phyloP scores from a whole-genome alignment of 176 grass and related monocot species.

The Oryza coarctata region DNA sequence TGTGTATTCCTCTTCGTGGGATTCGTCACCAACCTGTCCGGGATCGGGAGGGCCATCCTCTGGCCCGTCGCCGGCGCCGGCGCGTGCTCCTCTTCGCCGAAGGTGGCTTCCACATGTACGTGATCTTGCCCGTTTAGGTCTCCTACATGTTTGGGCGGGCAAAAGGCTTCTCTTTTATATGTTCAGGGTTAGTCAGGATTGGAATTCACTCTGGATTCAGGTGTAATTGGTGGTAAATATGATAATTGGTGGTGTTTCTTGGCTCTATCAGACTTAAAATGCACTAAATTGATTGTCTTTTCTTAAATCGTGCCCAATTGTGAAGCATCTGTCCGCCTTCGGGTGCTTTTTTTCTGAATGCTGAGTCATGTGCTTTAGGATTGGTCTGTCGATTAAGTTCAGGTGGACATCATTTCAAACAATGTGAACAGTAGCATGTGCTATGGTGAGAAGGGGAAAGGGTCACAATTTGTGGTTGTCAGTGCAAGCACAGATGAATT shows the following conservation, averaged over 20 bases:
- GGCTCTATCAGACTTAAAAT: not conserved
- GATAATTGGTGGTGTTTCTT: not conserved
- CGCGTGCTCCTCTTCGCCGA: conserved; percentile 1
- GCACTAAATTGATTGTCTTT: not conserved
- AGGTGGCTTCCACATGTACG: conserved; percentile 49
- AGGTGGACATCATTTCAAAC: not conserved
- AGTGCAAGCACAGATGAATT: not conserved
- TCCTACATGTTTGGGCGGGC: not conserved
- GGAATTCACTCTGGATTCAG: not conserved
- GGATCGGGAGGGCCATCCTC: conserved; percentile 63
- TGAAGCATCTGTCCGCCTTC: not conserved
- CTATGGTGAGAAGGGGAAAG: not conserved
- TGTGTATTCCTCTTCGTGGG: conserved; percentile 77
- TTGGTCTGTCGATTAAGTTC: not conserved
- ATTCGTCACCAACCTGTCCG: conserved; percentile 69
- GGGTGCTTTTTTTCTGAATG: not conserved
- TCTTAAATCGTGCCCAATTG: not conserved
- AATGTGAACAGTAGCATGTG: not conserved
- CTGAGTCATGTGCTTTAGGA: not conserved
- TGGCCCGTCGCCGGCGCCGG: conserved; percentile 26
- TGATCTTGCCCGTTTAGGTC: conserved; percentile 17
- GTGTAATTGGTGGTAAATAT: not conserved
- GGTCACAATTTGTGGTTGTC: not conserved
- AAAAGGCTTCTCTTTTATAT: too few species aligned
- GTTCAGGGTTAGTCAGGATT: not conserved